Evolutionary conservation across 2,329 filamentous ascomycete species (phyloP).

Genomic region (Diaporthe sp.): DNA sequence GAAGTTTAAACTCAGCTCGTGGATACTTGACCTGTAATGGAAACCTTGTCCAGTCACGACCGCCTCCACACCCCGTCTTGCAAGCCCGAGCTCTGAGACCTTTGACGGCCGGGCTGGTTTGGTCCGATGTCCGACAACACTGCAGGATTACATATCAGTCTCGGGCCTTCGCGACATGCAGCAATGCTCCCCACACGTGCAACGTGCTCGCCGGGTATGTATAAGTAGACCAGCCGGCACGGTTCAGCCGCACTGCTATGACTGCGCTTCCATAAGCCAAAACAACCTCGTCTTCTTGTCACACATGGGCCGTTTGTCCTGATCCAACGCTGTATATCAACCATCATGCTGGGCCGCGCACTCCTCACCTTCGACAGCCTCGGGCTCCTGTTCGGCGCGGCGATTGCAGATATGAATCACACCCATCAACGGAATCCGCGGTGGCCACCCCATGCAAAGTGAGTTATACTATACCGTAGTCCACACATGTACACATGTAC

Average conservation of each 20-base stretch:
- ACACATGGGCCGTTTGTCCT: neutral
- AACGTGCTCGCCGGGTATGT: neutral
- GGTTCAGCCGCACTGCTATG: neutral
- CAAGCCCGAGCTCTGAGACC: constrained; percentile 5
- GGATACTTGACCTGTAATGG: neutral
- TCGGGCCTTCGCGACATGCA: neutral
- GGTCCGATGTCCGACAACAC: constrained; percentile 18
- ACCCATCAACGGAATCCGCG: constrained; percentile 60
- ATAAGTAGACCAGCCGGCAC: neutral
- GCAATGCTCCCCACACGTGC: neutral
- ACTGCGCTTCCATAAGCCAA: neutral
- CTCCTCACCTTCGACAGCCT: constrained; percentile 57
- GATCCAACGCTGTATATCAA: neutral
- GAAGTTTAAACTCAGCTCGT: neutral
- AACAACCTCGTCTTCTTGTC: neutral
- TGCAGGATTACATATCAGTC: constrained; percentile 8
- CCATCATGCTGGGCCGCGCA: constrained; percentile 53
- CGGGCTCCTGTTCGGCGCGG: constrained; percentile 54
- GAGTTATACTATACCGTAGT: constrained; percentile 38
- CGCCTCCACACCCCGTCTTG: neutral
- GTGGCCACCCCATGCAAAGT: constrained; percentile 63
- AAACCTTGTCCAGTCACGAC: neutral
- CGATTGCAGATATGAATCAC: constrained; percentile 55
- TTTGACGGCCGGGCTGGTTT: constrained; percentile 5
- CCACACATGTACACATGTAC: neutral